phyloP scores from a whole-genome alignment of 2,329 filamentous ascomycete species.

The Fusarium longipes region DNA sequence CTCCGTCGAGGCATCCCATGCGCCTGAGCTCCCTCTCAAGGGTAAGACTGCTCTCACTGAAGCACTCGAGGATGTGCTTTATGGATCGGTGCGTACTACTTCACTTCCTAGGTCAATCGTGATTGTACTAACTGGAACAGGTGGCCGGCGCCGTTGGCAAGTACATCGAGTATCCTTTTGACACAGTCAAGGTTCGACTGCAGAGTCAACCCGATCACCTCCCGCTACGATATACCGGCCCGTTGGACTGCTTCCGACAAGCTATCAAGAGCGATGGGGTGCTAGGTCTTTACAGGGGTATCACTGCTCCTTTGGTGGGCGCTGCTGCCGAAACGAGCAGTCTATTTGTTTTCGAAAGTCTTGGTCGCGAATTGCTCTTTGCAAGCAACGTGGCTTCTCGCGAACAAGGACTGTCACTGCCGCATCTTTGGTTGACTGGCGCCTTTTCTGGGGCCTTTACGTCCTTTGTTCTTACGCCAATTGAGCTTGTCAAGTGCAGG shows the following conservation, averaged over 20 bases:
- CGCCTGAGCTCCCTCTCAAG: conserved; percentile 47
- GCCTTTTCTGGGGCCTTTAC: conserved; percentile 90
- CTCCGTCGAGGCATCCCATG: conserved; percentile 43
- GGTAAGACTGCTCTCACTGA: conserved; percentile 64
- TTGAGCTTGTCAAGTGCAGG: conserved; percentile 98
- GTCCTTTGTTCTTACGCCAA: conserved; percentile 89
- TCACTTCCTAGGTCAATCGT: background rate
- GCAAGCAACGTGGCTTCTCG: conserved; percentile 59
- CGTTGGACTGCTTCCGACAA: conserved; percentile 92
- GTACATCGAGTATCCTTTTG: conserved; percentile 98
- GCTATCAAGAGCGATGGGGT: conserved; percentile 84
- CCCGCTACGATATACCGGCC: conserved; percentile 84
- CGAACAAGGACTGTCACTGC: conserved; percentile 75
- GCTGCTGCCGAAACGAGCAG: conserved; percentile 93
- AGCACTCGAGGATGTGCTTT: conserved; percentile 86
- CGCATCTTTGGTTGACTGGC: conserved; percentile 80
- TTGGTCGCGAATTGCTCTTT: conserved; percentile 75
- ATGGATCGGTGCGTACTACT: conserved; percentile 77
- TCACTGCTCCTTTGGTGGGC: conserved; percentile 89
- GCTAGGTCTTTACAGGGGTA: conserved; percentile 86
- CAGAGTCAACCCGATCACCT: conserved; percentile 93
- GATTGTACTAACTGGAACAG: conserved; percentile 54
- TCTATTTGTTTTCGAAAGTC: conserved; percentile 89
- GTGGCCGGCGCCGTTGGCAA: conserved; percentile 89
- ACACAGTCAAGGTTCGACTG: conserved; percentile 96